Evolutionary conservation across 345 rosid genomes (phyloP).

Genomic region (Eucalyptus pauciflora): DNA sequence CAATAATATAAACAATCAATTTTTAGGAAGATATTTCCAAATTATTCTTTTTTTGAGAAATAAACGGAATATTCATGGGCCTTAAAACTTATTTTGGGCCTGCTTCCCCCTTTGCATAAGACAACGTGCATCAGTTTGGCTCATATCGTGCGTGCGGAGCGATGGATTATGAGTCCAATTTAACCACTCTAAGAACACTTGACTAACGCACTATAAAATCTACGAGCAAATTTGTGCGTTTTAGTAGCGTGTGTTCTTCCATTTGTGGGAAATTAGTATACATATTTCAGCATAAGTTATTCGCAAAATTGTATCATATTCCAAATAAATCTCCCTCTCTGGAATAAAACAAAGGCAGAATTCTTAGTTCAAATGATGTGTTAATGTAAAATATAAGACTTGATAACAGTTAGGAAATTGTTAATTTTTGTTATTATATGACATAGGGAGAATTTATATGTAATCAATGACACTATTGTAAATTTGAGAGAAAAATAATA

Average conservation of each 20-base stretch:
- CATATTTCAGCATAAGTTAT: background rate
- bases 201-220: background rate
- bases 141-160: accelerated
- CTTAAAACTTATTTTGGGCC: background rate
- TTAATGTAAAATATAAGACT: background rate
- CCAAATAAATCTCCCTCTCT: background rate
- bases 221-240: background rate
- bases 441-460: background rate
- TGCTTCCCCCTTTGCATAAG: background rate
- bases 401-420: background rate
- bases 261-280: background rate
- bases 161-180: background rate
- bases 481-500: no score
- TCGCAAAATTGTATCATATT: background rate
- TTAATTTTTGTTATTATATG: background rate
- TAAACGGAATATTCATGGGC: no score
- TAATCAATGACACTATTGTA: accelerated
- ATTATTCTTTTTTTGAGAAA: no score
- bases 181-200: background rate
- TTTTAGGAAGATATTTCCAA: no score
- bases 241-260: accelerated
- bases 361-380: background rate
- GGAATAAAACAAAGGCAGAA: background rate
- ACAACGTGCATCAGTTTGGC: background rate
- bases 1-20: no score